Evolutionary conservation across 257 asterid species (phyloP), one percentile per base, ranked within the genome.

Genomic region (Lantana camara): DNA sequence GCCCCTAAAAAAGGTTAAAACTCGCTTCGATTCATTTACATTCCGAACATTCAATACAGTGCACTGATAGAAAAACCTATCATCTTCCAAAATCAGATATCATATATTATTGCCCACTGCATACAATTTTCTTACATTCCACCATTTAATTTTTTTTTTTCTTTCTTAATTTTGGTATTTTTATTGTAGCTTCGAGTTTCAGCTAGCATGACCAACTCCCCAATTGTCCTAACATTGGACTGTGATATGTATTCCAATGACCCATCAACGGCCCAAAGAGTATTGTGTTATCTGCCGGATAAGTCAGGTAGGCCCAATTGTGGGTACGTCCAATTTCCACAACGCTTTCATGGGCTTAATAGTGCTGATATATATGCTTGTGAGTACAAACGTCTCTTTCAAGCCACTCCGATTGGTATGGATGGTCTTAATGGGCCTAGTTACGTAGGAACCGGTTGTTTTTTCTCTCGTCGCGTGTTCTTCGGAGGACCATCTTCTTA

Each of bases 201-300:
- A 3, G 91, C 75, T 1, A 68, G 71, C 21, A 80, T 87, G 85
- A 83, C 90, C 58, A 90, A 87, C 42, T 84, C 96, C 3, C 96
- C 97, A 1, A 66, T 90, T 12, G 12, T 90, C 21, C 60, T 90
- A 30, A 85, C 96, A 42, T 60, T 83, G 68, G 97, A 87, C 23
- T 87, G 97, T 45, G 97, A 90, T 57, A 85, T 85, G 96, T 90
- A 79, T 62, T 90, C 97, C 5, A 90, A 85, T 11, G 95, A 90
- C 37, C 92, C 95, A 0, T 63, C 49, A 5, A 85, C 95, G 12
- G 73, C 77, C 71, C 80, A 80, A 38, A 71, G 82, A 40, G 66
- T 57, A 0, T 60, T 87, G 19, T 83, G 97, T 40, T 83, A 79
- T 29, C 60, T 83, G 0, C n/a, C 47, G 17, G 84, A 65, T 23